Evolutionary conservation across 345 rosid genomes (phyloP).

Genomic region (Erodium maritimum): DNA sequence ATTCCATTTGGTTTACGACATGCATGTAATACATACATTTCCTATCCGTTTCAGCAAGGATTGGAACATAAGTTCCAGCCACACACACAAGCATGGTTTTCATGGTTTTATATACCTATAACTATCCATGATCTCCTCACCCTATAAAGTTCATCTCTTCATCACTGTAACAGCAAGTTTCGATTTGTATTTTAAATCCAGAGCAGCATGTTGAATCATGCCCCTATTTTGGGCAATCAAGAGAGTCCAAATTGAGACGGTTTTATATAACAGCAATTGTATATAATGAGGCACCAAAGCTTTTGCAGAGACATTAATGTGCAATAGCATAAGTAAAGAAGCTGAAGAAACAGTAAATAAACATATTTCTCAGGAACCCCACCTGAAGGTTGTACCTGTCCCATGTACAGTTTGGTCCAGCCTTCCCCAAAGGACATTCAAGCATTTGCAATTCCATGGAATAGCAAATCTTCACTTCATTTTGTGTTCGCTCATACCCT

Average conservation of each 20-base stretch:
- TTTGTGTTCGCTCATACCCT: constrained; percentile 22
- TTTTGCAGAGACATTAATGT: neutral
- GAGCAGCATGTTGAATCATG: neutral
- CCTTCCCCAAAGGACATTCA: constrained; percentile 67
- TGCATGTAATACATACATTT: too few relatives aligned
- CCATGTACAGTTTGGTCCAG: constrained; percentile 62
- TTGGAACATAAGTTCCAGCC: too few relatives aligned
- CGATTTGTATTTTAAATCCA: neutral
- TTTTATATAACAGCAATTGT: neutral
- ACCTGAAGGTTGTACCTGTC: constrained; percentile 72
- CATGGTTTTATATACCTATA: neutral
- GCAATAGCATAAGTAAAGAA: neutral
- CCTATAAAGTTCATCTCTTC: neutral
- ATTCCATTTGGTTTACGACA: too few relatives aligned
- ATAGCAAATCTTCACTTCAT: constrained; percentile 44
- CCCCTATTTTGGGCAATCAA: neutral
- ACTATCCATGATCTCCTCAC: neutral
- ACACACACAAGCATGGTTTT: too few relatives aligned
- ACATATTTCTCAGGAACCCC: neutral
- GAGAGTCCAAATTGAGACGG: neutral
- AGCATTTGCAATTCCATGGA: constrained; percentile 45
- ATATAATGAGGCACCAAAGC: neutral
- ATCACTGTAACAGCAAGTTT: neutral
- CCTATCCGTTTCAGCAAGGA: too few relatives aligned
- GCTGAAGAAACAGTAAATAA: neutral